A percentile compares a stretch with the other conserved stretches of the same genome.
phyloP scores from a whole-genome alignment of 352 stramenopile genomes.

The Globisporangium cystogenes region DNA sequence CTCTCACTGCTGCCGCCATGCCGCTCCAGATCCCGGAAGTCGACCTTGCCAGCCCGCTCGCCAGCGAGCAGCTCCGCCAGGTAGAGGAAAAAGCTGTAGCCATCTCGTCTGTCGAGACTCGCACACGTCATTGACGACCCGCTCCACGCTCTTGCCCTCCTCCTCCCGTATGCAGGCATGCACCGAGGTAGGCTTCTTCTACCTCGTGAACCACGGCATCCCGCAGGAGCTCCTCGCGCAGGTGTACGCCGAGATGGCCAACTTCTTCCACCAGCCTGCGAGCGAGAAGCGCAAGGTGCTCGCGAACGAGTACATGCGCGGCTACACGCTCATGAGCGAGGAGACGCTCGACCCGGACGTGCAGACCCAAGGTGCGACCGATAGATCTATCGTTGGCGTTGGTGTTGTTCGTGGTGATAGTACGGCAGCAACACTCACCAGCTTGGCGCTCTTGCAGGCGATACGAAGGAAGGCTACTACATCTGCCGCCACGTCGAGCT shows the following conservation, averaged over 20 bases:
- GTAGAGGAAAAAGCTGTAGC: conserved; percentile 4
- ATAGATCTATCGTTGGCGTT: too few species aligned
- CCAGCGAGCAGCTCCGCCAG: conserved; percentile 36
- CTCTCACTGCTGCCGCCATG: background rate
- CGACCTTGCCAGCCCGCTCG: conserved; percentile 35
- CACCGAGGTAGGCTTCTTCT: conserved; percentile 67
- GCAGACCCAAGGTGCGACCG: conserved; percentile 23
- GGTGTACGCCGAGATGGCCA: conserved; percentile 55
- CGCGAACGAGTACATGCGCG: conserved; percentile 65
- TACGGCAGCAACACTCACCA: too few species aligned
- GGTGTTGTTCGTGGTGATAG: too few species aligned
- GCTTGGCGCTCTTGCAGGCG: conserved; percentile 14
- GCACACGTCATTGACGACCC: background rate
- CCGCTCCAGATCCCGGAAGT: conserved; percentile 48
- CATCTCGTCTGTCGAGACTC: too few species aligned
- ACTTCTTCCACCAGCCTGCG: conserved; percentile 48
- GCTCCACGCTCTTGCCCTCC: background rate
- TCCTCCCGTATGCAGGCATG: conserved; percentile 25
- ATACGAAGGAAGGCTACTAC: conserved; percentile 78
- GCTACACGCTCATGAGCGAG: conserved; percentile 69
- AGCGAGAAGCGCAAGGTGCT: conserved; percentile 54
- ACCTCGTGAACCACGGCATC: conserved; percentile 52
- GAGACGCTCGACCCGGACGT: conserved; percentile 58
- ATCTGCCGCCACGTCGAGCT: conserved; percentile 61
- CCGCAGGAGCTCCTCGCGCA: conserved; percentile 20